Evolutionary conservation across 352 stramenopile species (phyloP), one percentile per base, ranked within the genome.

Genomic region (Albugo candida): DNA sequence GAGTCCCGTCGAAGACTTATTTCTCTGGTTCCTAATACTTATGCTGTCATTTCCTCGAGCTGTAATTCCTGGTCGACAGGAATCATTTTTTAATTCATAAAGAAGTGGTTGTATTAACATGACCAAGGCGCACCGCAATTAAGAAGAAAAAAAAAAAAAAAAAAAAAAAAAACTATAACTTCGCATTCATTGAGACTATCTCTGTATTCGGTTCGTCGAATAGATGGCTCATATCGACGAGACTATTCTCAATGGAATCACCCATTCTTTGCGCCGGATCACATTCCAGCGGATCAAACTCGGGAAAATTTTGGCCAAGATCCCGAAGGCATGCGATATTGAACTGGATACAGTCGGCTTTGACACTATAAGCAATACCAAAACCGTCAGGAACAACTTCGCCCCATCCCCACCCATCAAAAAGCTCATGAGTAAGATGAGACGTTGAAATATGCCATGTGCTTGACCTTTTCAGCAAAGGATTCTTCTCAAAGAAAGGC

Each of bases 351-450:
- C 64, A 79, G 45, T 71, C 48, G 46, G 77, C 60, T 56, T 88
- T 85, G 58, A 85, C 72, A 46, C 71, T 83, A 56, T 88, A 88
- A 11, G 72, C 75, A 36, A 87, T 84, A 38, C 75, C 75, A 2
- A 87, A 58, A 10, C 75, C 75, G 19, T 87, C 72, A 0, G 72
- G 69, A 36, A 87, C 75, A 48, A 87, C 75, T 45, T 84, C 71
- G 48, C 75, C 75, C 75, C 75, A 87, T 27, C 75, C 75, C 75
- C 75, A 87, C 48, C 75, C 75, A 53, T 87, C 75, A 53, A 87
- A 87, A 37, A 78, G 54, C 47, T 84, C 72, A 60, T 87, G 79
- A 10, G 67, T 87, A 40, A 87, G 53, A 54, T 88, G 72, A 37
- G 70, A 83, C 6, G 75, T 88, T 48, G 72, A 85, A 48, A 88